These are phyloP conservation scores for Pharnaceum exiguum DNA, from an alignment of 148 eudicot species.

Conservation along the genomic window DNA sequence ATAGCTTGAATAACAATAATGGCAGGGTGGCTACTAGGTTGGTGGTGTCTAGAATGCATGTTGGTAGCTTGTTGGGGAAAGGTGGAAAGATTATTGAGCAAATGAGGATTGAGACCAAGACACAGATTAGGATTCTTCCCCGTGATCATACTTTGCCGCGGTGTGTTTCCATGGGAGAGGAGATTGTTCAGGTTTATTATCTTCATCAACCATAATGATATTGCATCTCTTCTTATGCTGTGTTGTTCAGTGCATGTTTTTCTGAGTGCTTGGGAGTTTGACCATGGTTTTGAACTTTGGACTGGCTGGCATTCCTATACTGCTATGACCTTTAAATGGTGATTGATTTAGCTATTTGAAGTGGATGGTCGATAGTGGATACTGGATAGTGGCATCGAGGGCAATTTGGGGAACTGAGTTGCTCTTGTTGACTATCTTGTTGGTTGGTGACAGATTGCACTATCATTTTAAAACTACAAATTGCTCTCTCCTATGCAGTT, in stretches of 20 bases:
- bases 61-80: conserved; percentile 90
- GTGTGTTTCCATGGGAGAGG: conserved; percentile 85
- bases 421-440: neutral
- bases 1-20: conserved; percentile 18
- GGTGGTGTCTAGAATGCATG: conserved; percentile 94
- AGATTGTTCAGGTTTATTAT: conserved; percentile 89
- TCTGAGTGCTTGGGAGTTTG: conserved; percentile 16
- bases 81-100: conserved; percentile 98
- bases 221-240: neutral
- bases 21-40: conserved; percentile 78
- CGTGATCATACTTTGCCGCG: conserved; percentile 87
- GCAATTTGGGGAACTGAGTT: neutral
- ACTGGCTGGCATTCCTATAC: neutral
- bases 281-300: conserved; percentile 11
- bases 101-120: conserved; percentile 94
- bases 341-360: conserved; percentile 1
- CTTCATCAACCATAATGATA: conserved; percentile 16
- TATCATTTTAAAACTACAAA: neutral
- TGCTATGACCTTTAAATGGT: conserved; percentile 1
- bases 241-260: conserved; percentile 14
- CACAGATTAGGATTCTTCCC: conserved; percentile 92
- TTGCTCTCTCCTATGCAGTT: neutral
- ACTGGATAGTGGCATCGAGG: neutral
- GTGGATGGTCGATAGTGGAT: neutral
- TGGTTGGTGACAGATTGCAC: neutral